phyloP scores from a whole-genome alignment of 2,329 filamentous ascomycete genomes.

The Colletotrichum lini region DNA sequence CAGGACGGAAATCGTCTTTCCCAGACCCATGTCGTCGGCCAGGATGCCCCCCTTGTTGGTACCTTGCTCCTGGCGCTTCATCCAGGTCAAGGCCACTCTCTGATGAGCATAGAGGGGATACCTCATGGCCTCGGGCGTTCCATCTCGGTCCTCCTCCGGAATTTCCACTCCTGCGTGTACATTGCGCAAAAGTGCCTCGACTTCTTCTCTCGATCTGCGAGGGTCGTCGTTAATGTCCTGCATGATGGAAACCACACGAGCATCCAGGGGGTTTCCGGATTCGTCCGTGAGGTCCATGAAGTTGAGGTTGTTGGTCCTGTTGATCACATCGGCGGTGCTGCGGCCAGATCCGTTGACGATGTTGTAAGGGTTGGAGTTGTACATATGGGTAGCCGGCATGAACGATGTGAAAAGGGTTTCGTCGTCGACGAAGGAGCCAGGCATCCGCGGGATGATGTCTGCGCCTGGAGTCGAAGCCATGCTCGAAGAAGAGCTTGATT shows the following conservation, averaged over 20 bases:
- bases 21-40: conserved; percentile 86
- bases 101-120: conserved; percentile 85
- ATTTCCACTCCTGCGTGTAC: conserved; percentile 81
- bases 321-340: conserved; percentile 34
- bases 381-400: conserved; percentile 14
- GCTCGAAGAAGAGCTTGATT: conserved; percentile 17
- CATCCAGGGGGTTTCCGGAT: conserved; percentile 53
- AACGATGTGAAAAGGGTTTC: conserved; percentile 5
- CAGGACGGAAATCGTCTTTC: conserved; percentile 87
- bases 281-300: conserved; percentile 49
- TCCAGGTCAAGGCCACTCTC: conserved; percentile 82
- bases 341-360: neutral
- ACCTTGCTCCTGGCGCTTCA: conserved; percentile 80
- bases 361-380: neutral
- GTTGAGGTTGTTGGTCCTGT: conserved; percentile 32
- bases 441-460: conserved; percentile 22
- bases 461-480: conserved; percentile 7
- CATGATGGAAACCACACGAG: conserved; percentile 29
- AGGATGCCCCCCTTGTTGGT: conserved; percentile 84
- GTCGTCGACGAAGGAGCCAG: conserved; percentile 25
- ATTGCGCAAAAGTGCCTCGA: conserved; percentile 78
- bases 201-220: conserved; percentile 69
- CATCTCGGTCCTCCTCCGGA: conserved; percentile 72
- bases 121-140: conserved; percentile 78
- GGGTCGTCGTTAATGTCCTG: conserved; percentile 56